Evolutionary conservation across 169 alveolate species (phyloP), one percentile per base, ranked within the genome.

Genomic region (Theileria parva): DNA sequence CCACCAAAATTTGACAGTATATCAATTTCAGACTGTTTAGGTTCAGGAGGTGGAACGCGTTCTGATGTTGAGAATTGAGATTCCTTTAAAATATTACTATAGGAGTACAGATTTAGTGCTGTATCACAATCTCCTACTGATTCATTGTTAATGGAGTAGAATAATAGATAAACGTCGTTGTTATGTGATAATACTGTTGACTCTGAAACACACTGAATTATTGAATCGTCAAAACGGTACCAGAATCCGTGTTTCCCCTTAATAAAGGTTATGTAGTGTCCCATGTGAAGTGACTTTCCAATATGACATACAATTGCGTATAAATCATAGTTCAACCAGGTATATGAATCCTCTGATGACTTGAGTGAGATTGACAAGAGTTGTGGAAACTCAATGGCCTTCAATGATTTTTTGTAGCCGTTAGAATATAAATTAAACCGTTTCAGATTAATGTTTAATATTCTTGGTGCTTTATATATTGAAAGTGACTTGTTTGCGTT

Each of bases 401-500:
- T 21, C 71, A 21, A 15, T 8, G 71, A 15, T 39, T 63, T 63
- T 19, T 63, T 63, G 19, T 63, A 63, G 0, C 85, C 86, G 28
- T 32, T 8, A 9, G 74, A 27, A 23, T 77, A 21, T 48, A 76
- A 15, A 30, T 71, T 77, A 50, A 89, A 89, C 74, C 94, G 74
- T 80, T 89, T 89, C 19, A 89, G 80, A 37, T 74, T 84, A 4
- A 89, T 69, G 34, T 84, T 86, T 71, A 89, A 61, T 12, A 89
- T 87, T 61, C 88, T 60, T 44, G 94, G 94, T 15, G 84, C 74
- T 48, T 84, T 78, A 70, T 83, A 81, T 7, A 89, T 77, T 39
- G 88, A 84, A 74, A 88, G 74, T 61, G 88, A 84, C 85, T 86
- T 89, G n/a, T 88, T 83, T 25, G 94, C 94, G 28, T 55, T 77